Conservation (phyloP, 345 rosid genomes). For the Salix purpurea region DNA sequence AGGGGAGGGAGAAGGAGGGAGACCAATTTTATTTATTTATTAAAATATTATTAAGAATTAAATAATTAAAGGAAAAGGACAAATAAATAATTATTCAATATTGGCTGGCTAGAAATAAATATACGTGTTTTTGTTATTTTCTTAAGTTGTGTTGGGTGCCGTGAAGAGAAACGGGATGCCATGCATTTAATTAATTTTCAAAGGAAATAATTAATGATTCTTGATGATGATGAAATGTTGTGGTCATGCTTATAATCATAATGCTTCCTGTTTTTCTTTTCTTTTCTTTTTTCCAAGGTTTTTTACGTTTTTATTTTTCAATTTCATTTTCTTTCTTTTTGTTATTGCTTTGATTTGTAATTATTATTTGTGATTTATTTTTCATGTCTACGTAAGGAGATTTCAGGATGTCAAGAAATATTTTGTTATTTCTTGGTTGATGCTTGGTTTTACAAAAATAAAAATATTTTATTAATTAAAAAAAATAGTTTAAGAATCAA, state of each 20-base stretch:
- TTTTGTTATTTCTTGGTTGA: neutral
- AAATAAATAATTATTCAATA: neutral
- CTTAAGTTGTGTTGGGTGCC: neutral
- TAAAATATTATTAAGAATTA: too few relatives aligned
- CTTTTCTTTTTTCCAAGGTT: neutral
- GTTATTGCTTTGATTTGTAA: neutral
- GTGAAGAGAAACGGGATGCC: neutral
- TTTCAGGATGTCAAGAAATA: neutral
- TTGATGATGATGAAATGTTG: slow-evolving; percentile 51
- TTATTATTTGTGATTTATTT: too few relatives aligned
- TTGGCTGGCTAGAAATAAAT: neutral
- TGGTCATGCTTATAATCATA: slow-evolving; percentile 59
- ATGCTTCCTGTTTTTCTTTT: neutral
- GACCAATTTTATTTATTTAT: too few relatives aligned
- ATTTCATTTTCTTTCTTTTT: too few relatives aligned
- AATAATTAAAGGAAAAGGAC: neutral
- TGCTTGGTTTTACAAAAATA: too few relatives aligned
- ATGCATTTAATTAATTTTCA: slow-evolving; percentile 2
- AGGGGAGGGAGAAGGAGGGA: neutral
- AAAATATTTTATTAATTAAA: too few relatives aligned
- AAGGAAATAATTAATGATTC: slow-evolving; percentile 2
- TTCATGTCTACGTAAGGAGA: neutral
- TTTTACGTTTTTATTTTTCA: neutral
- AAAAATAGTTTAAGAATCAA: too few relatives aligned
- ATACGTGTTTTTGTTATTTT: neutral